Evolutionary conservation across 805 yeast species (phyloP).

Genomic region (Starmerella vaccinii): DNA sequence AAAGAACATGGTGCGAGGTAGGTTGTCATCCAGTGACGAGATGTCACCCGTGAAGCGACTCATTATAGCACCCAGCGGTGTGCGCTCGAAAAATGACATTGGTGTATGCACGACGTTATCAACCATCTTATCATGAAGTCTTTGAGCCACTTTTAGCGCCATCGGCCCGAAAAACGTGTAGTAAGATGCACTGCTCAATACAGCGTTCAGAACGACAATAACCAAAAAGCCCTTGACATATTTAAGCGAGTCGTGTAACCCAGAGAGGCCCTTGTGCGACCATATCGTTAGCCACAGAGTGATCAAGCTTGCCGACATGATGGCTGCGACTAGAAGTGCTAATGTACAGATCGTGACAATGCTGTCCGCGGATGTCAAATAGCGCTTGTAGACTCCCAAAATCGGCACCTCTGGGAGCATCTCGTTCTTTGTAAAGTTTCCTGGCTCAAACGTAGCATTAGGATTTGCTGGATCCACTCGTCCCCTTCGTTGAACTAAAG

Average conservation of each 20-base stretch:
- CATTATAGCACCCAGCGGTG: slow-evolving; percentile 83
- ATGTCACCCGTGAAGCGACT: slow-evolving; percentile 86
- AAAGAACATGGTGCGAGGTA: slow-evolving; percentile 30
- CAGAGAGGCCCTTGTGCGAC: slow-evolving; percentile 20
- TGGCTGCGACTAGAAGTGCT: neutral
- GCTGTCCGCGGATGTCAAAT: slow-evolving; percentile 12
- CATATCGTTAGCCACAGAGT: slow-evolving; percentile 22
- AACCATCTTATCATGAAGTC: slow-evolving; percentile 59
- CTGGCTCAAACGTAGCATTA: neutral
- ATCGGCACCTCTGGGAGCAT: slow-evolving; percentile 33
- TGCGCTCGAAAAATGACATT: slow-evolving; percentile 87
- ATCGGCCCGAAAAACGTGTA: slow-evolving; percentile 17
- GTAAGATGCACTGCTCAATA: slow-evolving; percentile 5
- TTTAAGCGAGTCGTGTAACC: slow-evolving; percentile 14
- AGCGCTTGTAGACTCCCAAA: slow-evolving; percentile 11
- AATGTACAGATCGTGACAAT: neutral
- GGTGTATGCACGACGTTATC: slow-evolving; percentile 67
- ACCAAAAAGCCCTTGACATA: slow-evolving; percentile 18
- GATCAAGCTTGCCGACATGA: slow-evolving; percentile 12
- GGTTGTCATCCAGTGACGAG: slow-evolving; percentile 68
- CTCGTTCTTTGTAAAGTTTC: slow-evolving; percentile 30
- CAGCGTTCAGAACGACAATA: slow-evolving; percentile 10
- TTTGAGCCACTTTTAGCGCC: slow-evolving; percentile 9
- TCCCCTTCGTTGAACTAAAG: too few species aligned
- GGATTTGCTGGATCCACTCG: neutral